These are phyloP conservation scores for Aspergillus sp. DNA, from an alignment of 2,329 filamentous ascomycete genomes.

Conservation along the genomic window DNA sequence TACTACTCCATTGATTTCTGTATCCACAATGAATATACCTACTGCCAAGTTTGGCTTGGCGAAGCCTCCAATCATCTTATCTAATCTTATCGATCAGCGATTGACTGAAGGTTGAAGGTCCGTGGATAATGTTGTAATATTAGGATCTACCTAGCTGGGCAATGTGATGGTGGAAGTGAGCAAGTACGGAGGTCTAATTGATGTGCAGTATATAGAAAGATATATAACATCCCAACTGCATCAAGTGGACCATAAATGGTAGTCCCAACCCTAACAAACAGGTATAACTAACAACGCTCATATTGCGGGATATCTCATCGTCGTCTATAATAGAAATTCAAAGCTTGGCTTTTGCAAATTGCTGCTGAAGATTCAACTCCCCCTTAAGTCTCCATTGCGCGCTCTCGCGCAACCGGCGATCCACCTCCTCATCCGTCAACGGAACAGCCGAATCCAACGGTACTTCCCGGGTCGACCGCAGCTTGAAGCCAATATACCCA, in stretches of 20 bases:
- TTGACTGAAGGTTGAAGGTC: no score
- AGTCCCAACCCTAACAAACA: no score
- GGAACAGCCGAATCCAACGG: constrained; percentile 32
- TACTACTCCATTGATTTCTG: not conserved
- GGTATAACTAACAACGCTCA: not conserved
- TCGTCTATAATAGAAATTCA: not conserved
- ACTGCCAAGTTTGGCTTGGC: not conserved
- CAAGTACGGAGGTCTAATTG: no score
- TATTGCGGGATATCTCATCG: not conserved
- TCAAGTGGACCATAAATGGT: no score
- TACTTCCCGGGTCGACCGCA: constrained; percentile 24
- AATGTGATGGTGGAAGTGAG: not conserved
- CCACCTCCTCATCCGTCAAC: constrained; percentile 37
- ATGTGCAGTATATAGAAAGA: not conserved
- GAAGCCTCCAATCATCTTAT: not conserved
- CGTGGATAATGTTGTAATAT: constrained; percentile 21
- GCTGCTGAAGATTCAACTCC: constrained; percentile 31
- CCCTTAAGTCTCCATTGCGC: constrained; percentile 31
- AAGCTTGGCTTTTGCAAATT: constrained; percentile 27
- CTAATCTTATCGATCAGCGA: constrained; percentile 1
- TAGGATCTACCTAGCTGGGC: not conserved
- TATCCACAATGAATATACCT: not conserved
- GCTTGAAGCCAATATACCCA: constrained; percentile 30
- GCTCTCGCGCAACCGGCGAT: constrained; percentile 24
- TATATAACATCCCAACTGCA: no score